Evolutionary conservation across 768 basidiomycete genomes (phyloP), one percentile per base, ranked within the genome.

Genomic region (Leccinum fibrillosum): DNA sequence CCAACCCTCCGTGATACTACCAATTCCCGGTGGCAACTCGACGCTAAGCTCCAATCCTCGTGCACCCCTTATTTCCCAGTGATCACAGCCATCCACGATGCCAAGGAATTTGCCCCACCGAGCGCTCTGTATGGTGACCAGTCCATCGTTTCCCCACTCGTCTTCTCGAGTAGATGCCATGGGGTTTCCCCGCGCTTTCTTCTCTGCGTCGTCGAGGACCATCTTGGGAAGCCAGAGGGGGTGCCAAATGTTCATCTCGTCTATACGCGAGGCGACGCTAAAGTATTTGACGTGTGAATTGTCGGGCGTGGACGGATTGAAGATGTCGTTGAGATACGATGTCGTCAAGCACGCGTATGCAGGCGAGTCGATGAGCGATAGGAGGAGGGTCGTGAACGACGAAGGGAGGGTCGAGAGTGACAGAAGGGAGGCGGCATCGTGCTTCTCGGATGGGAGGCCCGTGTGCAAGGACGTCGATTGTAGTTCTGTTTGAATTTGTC

Each of bases 71-170:
- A 98, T 82, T 65, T 96, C 90, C 97, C 97, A 99, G 67, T 99
- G 97, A 77, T 99, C 94, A 64, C 87, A 89, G 2, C 87, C 89
- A 62, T 96, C 90, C 66, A 98, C 78, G 17, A 84, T 84, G 4
- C 97, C 97, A 32, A 99, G 75, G 71, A 94, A 98, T 68, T 97
- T 92, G 17, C 97, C 97, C 95, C 96, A 98, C 62, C 86, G 86
- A 5, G 97, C 93, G 65, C 89, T 91, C 63, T 90, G 86, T n/a
- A 99, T 80, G 15, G 89, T 89, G 15, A 98, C 95, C 35, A 98
- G 79, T 0, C 93, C 94, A 66, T 98, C 95, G 69, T 97, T 95
- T 0, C 94, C 95, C 83, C 86, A 86, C 51, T 82, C 77, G 17
- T 76, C 66, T 44, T 84, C 82, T 53, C 74, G 74, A 10, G 52